These are phyloP conservation scores for Geosmithia flava DNA, from an alignment of 2,329 filamentous ascomycete genomes.

Conservation along the genomic window DNA sequence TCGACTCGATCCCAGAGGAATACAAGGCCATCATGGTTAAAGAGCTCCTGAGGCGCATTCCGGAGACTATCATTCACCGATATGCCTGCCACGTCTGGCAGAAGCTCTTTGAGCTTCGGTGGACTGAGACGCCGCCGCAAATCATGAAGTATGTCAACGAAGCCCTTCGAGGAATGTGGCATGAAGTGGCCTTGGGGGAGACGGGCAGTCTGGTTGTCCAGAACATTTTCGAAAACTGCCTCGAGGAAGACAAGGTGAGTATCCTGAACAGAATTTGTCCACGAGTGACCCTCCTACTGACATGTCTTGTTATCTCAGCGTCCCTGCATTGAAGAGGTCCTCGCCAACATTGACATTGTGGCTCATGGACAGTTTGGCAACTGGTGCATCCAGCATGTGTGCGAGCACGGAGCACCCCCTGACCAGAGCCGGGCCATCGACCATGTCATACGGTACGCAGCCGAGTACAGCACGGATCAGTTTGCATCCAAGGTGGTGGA, in stretches of 20 bases:
- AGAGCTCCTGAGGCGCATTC: conserved; percentile 86
- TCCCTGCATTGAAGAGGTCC: conserved; percentile 91
- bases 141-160: conserved; percentile 99
- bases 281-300: conserved; percentile 4
- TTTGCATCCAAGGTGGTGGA: conserved; percentile 99
- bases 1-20: conserved; percentile 92
- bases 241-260: conserved; percentile 92
- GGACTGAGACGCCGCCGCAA: conserved; percentile 87
- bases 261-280: not conserved
- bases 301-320: conserved; percentile 49
- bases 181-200: conserved; percentile 92
- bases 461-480: conserved; percentile 97
- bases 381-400: conserved; percentile 99
- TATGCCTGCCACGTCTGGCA: conserved; percentile 99
- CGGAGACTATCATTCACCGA: conserved; percentile 94
- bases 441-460: conserved; percentile 84
- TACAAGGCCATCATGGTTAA: conserved; percentile 99
- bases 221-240: conserved; percentile 98
- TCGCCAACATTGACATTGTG: conserved; percentile 89
- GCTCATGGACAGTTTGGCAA: conserved; percentile 97
- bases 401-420: conserved; percentile 82
- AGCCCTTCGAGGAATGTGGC: conserved; percentile 92
- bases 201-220: conserved; percentile 97
- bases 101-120: conserved; percentile 95
- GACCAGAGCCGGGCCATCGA: conserved; percentile 92